Percentiles rank a stretch among this genome's conserved stretches.
These are phyloP conservation scores for Saccharomyces hybrid DNA, from an alignment of 1,139 yeast species.

Conservation along the genomic window DNA sequence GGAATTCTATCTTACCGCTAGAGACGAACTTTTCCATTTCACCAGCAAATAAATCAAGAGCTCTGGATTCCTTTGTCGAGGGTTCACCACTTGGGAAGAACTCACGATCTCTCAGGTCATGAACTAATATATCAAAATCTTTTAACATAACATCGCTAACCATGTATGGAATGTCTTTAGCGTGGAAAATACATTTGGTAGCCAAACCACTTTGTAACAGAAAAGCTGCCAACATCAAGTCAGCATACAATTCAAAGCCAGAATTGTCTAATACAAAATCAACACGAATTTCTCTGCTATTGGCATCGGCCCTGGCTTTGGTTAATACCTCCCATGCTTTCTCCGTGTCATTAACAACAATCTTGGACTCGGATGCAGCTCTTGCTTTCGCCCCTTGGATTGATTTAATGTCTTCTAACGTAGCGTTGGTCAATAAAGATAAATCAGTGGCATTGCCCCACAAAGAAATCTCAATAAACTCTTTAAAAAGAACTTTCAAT, in stretches of 20 bases:
- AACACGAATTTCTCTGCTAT: slow-evolving; percentile 40
- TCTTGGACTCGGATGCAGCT: slow-evolving; percentile 73
- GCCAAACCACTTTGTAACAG: slow-evolving; percentile 64
- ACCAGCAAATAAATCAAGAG: slow-evolving; percentile 39
- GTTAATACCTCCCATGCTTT: slow-evolving; percentile 53
- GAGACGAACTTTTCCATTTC: slow-evolving; percentile 43
- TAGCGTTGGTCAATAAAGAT: slow-evolving; percentile 75
- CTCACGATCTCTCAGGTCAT: slow-evolving; percentile 46
- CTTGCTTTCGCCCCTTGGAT: slow-evolving; percentile 88
- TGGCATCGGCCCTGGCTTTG: slow-evolving; percentile 22
- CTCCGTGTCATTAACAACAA: slow-evolving; percentile 67
- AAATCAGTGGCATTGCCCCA: slow-evolving; percentile 99
- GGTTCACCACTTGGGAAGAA: slow-evolving; percentile 45
- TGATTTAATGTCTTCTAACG: slow-evolving; percentile 79
- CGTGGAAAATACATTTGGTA: slow-evolving; percentile 64
- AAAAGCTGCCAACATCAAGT: slow-evolving; percentile 65
- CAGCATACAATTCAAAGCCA: slow-evolving; percentile 91
- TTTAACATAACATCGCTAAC: slow-evolving; percentile 89
- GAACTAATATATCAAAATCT: slow-evolving; percentile 57
- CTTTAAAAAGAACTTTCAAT: slow-evolving; percentile 53
- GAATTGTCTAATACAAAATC: slow-evolving; percentile 91
- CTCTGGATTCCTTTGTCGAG: slow-evolving; percentile 36
- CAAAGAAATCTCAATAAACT: slow-evolving; percentile 77
- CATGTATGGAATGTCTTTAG: slow-evolving; percentile 93
- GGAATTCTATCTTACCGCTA: slow-evolving; percentile 46